phyloP scores from a whole-genome alignment of 2,329 filamentous ascomycete genomes.

The Rasamsonia emersonii region DNA sequence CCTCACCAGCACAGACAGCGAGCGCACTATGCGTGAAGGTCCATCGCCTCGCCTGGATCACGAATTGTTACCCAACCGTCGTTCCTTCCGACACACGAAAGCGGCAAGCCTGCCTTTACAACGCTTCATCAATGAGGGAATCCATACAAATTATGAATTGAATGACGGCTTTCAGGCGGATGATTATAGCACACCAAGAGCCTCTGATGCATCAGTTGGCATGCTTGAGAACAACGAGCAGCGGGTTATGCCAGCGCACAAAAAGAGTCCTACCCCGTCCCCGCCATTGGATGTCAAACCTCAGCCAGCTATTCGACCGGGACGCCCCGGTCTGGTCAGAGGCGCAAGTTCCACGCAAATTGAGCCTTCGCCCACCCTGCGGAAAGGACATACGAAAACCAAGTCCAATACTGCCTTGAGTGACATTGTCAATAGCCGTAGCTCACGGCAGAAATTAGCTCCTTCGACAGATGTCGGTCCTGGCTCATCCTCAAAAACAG shows the following conservation, averaged over 20 bases:
- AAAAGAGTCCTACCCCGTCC: constrained; percentile 15
- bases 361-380: too few relatives aligned
- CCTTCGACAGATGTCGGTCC: constrained; percentile 7
- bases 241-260: constrained; percentile 7
- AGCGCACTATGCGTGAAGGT: constrained; percentile 23
- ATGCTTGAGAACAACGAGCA: too few relatives aligned
- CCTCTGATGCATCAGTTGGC: too few relatives aligned
- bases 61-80: constrained; percentile 14
- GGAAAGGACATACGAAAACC: too few relatives aligned
- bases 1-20: constrained; percentile 13
- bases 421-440: too few relatives aligned
- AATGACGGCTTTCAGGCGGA: constrained; percentile 2
- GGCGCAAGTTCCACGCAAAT: background rate
- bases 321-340: background rate
- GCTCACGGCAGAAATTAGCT: too few relatives aligned
- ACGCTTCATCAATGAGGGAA: constrained; percentile 31
- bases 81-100: constrained; percentile 20
- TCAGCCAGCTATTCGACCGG: background rate
- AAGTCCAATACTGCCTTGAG: too few relatives aligned
- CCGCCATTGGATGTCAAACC: constrained; percentile 13
- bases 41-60: constrained; percentile 21
- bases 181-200: background rate
- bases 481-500: constrained; percentile 6
- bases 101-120: constrained; percentile 30
- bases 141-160: constrained; percentile 19